These are phyloP conservation scores for Trichophyton schoenleinii DNA, from an alignment of 2,329 filamentous ascomycete species.

Conservation along the genomic window DNA sequence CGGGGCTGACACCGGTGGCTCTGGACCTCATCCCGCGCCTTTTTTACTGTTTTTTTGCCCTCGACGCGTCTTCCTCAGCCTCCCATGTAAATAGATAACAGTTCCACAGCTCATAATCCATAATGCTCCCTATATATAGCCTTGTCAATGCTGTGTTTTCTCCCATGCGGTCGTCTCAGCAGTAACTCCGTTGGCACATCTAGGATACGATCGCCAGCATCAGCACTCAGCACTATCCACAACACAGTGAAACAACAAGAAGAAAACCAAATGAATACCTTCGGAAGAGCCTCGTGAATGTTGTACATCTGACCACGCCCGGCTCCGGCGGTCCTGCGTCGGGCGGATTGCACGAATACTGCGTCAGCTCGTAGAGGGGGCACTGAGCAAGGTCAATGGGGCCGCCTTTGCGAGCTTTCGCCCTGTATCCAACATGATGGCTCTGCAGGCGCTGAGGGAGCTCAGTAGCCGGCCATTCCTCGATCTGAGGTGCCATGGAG, in stretches of 20 bases:
- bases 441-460: constrained; percentile 42
- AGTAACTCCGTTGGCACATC: constrained; percentile 42
- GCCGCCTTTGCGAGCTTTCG: constrained; percentile 41
- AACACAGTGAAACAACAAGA: constrained; percentile 7
- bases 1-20: not conserved
- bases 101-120: not conserved
- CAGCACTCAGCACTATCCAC: not conserved
- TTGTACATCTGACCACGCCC: constrained; percentile 40
- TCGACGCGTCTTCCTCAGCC: not conserved
- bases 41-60: not conserved
- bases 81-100: not conserved
- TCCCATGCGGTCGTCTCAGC: constrained; percentile 54
- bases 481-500: constrained; percentile 44
- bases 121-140: not conserved
- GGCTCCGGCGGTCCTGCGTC: constrained; percentile 30
- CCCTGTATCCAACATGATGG: constrained; percentile 31
- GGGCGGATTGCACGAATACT: constrained; percentile 49
- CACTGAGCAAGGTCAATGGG: constrained; percentile 43
- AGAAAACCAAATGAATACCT: constrained; percentile 34
- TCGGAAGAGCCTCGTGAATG: constrained; percentile 47
- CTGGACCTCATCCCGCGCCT: not conserved
- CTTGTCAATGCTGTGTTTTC: not conserved
- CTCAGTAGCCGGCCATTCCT: constrained; percentile 40
- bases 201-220: constrained; percentile 13
- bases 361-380: constrained; percentile 46